A percentile compares a stretch with the other conserved stretches of the same genome.
These are phyloP conservation scores for Starmerella bombi DNA, from an alignment of 805 yeast species.

Conservation along the genomic window DNA sequence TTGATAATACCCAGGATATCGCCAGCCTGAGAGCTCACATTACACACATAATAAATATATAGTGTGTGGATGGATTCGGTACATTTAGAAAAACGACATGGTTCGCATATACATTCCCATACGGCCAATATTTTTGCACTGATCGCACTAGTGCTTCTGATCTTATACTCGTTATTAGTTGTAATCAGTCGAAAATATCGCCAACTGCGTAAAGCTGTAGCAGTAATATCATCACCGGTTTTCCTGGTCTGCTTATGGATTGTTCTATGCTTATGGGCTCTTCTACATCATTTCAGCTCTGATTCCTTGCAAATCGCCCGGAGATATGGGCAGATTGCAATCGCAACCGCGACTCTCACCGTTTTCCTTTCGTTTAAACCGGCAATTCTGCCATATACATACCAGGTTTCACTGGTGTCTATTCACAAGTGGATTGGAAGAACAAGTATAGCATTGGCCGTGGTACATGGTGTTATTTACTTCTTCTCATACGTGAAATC, in stretches of 20 bases:
- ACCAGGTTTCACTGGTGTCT: conserved; percentile 58
- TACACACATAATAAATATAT: not conserved
- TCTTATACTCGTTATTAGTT: conserved; percentile 12
- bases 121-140: conserved; percentile 14
- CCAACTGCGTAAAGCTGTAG: conserved; percentile 2
- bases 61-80: conserved; percentile 7
- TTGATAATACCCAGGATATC: too few relatives aligned
- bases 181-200: conserved; percentile 2
- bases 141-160: conserved; percentile 5
- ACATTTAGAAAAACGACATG: conserved; percentile 17
- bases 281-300: conserved; percentile 10
- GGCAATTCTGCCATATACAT: conserved; percentile 63
- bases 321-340: conserved; percentile 64
- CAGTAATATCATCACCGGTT: conserved; percentile 8
- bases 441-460: conserved; percentile 52
- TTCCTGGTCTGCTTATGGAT: conserved; percentile 9
- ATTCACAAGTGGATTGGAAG: conserved; percentile 88
- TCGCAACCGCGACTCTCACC: conserved; percentile 61
- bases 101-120: conserved; percentile 15
- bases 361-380: conserved; percentile 69
- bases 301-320: conserved; percentile 41
- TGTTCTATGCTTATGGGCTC: conserved; percentile 7
- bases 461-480: conserved; percentile 53
- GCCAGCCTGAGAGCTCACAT: too few relatives aligned
- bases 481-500: conserved; percentile 6